Evolutionary conservation across 2,329 filamentous ascomycete species (phyloP), one percentile per base, ranked within the genome.

Genomic region (Xylariaceae sp.): DNA sequence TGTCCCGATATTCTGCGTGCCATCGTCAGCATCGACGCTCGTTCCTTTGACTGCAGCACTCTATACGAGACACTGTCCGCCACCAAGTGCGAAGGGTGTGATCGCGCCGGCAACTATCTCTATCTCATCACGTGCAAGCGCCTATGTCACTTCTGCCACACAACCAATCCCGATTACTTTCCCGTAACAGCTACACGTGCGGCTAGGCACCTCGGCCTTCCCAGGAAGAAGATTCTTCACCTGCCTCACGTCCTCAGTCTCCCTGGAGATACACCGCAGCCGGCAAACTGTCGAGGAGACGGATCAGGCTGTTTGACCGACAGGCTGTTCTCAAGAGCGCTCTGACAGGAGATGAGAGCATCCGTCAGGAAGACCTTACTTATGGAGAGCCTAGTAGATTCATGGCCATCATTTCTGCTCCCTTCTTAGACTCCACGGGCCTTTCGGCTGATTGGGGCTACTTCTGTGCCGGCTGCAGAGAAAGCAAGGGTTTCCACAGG

Each of bases 351-450:
- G 28, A 17, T 37, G n/a, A n/a, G n/a, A n/a, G n/a, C n/a, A 17
- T 37, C 26, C 35, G 18, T 31, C 23, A 32, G 30, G 14, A 24
- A 14, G 30, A 38, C 30, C 26, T 27, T 9, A 31, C 36, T 12
- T 27, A 29, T 5, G 33, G 36, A 18, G 37, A 40, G 23, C 31
- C 37, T 40, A 24, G 17, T 14, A 13, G 31, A 17, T 30, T 30
- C 27, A 34, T 40, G 37, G 24, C 37, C n/a, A 40, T 40, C 37
- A 34, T 40, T 18, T 17, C 37, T 18, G 37, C 37, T 3, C 37
- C 37, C 3, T 40, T 17, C 24, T 18, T 40, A 2, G 7, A 21
- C 18, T 15, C 15, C 34, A 12, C 2, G 15, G 37, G 37, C 3
- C 31, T 9, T 24, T 18, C 3, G n/a, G 37, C n/a, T 18, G 31